These are phyloP conservation scores for Ceriops zippeliana DNA, from an alignment of 345 rosid species.

Conservation along the genomic window DNA sequence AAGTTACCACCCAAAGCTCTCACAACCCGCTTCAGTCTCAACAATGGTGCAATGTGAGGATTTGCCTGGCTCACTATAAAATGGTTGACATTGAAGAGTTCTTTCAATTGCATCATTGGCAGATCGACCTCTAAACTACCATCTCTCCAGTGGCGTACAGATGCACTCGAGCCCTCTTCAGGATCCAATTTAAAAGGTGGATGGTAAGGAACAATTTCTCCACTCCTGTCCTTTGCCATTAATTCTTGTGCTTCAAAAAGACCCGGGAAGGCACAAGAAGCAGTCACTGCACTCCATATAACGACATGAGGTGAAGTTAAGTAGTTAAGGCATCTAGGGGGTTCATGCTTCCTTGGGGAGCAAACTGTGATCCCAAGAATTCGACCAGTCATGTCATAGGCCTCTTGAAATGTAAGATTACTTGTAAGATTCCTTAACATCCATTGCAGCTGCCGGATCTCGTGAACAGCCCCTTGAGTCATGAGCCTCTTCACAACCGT, in stretches of 20 bases:
- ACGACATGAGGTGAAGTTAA: constrained; percentile 97
- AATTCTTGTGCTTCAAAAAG: constrained; percentile 97
- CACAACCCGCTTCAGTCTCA: constrained; percentile 72
- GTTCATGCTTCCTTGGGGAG: constrained; percentile 98
- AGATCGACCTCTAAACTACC: constrained; percentile 97
- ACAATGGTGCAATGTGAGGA: constrained; percentile 85
- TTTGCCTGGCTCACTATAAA: constrained; percentile 98
- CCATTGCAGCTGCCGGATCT: constrained; percentile 83
- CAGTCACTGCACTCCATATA: constrained; percentile 98
- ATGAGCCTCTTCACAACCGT: constrained; percentile 76
- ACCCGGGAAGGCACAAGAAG: constrained; percentile 98
- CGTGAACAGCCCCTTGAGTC: constrained; percentile 91
- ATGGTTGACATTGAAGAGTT: constrained; percentile 93
- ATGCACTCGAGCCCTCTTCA: constrained; percentile 56
- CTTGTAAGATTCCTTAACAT: constrained; percentile 83
- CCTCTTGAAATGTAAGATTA: constrained; percentile 98
- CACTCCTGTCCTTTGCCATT: constrained; percentile 96
- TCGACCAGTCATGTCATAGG: constrained; percentile 93
- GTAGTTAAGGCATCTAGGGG: constrained; percentile 97
- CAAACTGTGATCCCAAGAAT: constrained; percentile 94
- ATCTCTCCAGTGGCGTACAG: constrained; percentile 91
- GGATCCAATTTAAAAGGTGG: constrained; percentile 91
- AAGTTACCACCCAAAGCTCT: constrained; percentile 93
- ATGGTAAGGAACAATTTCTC: constrained; percentile 90
- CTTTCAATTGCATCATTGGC: constrained; percentile 98